These are phyloP conservation scores for Cordyceps farinosa DNA, from an alignment of 2,329 filamentous ascomycete species.

Conservation along the genomic window DNA sequence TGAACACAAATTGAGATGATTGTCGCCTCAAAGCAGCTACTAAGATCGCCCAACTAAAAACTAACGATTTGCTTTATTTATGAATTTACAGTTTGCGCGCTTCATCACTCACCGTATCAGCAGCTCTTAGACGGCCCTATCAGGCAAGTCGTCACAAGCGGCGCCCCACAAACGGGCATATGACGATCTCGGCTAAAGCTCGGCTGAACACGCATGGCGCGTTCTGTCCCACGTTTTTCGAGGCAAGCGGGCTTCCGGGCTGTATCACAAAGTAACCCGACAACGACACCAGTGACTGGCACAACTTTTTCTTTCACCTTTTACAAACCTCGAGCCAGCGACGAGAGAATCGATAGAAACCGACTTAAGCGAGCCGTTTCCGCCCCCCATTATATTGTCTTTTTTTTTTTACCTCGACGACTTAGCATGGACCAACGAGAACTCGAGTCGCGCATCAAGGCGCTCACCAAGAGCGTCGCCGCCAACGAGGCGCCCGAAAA, in stretches of 20 bases:
- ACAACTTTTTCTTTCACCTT: background rate
- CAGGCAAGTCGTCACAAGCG: conserved; percentile 12
- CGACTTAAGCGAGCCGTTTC: too few species aligned
- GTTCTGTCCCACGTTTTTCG: background rate
- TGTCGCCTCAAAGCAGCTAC: background rate
- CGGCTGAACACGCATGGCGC: background rate
- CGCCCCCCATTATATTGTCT: too few species aligned
- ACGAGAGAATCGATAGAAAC: too few species aligned
- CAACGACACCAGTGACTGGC: background rate
- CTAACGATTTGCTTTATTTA: conserved; percentile 31
- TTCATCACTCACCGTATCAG: background rate
- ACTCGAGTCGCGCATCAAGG: conserved; percentile 71
- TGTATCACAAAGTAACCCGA: background rate
- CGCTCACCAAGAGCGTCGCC: conserved; percentile 72
- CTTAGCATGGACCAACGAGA: conserved; percentile 72
- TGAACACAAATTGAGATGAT: background rate
- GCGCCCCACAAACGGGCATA: conserved; percentile 1
- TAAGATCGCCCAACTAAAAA: too few species aligned
- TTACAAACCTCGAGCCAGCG: background rate
- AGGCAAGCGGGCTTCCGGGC: background rate
- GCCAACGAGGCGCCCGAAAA: conserved; percentile 71
- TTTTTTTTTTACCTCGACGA: too few species aligned
- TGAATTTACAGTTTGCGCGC: conserved; percentile 26
- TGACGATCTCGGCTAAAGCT: conserved; percentile 7
- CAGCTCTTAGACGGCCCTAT: background rate